Evolutionary conservation across 164 flowering plant genomes (phyloP).

Genomic region (Echeveria elegans): DNA sequence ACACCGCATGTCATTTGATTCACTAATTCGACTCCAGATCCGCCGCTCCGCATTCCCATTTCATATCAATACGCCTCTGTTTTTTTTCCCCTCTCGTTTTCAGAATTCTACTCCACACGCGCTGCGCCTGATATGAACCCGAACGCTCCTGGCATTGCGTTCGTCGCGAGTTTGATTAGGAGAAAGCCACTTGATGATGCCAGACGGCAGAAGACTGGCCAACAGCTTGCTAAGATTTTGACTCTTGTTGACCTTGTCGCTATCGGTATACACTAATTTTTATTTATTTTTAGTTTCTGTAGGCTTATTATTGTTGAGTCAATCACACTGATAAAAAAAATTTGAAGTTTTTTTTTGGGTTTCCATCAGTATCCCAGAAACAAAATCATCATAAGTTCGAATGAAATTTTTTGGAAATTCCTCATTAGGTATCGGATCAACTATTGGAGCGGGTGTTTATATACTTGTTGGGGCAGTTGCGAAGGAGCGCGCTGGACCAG

Average conservation of each 20-base stretch:
- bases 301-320: background rate
- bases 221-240: background rate
- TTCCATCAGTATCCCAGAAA: too few species aligned
- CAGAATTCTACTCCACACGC: background rate
- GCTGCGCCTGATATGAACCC: background rate
- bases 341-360: too few species aligned
- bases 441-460: conserved; percentile 92
- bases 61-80: background rate
- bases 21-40: too few species aligned
- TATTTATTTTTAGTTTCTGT: background rate
- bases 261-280: background rate
- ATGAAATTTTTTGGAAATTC: background rate
- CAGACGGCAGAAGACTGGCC: background rate
- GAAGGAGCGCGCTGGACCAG: conserved; percentile 86
- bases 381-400: too few species aligned
- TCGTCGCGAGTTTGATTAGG: background rate
- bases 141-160: background rate
- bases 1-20: too few species aligned
- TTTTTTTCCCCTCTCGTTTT: too few species aligned
- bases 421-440: conserved; percentile 90
- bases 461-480: conserved; percentile 88
- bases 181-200: background rate
- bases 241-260: background rate
- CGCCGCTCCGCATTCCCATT: too few species aligned
- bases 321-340: too few species aligned